Percentiles rank a stretch among this genome's conserved stretches.
These are phyloP conservation scores for Cryptosporidium canis DNA, from an alignment of 169 alveolate genomes.

Conservation along the genomic window DNA sequence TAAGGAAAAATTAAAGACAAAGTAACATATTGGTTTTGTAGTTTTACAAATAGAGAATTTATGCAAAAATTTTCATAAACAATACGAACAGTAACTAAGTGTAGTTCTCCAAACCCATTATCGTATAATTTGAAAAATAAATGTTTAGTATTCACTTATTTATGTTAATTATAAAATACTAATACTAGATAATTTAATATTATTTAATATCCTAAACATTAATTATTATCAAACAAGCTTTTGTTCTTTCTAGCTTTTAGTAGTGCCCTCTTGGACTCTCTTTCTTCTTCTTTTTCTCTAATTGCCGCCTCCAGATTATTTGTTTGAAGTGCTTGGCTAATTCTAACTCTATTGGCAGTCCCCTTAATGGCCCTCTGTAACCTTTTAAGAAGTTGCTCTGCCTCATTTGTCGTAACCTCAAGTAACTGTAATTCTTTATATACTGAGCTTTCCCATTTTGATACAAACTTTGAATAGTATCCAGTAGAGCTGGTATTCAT, in stretches of 20 bases:
- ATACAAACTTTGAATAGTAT: constrained; percentile 48
- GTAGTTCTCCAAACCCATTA: too few relatives aligned
- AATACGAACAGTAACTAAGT: too few relatives aligned
- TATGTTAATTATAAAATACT: neutral
- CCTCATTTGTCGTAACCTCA: constrained; percentile 57
- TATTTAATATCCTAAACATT: neutral
- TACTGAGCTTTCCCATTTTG: constrained; percentile 45
- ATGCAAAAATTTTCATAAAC: too few relatives aligned
- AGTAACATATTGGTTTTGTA: neutral
- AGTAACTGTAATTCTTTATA: constrained; percentile 54
- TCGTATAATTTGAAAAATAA: too few relatives aligned
- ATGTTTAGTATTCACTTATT: neutral
- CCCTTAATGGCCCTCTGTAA: constrained; percentile 49
- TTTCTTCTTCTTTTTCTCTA: constrained; percentile 70
- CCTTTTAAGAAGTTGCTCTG: constrained; percentile 55
- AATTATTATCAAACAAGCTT: neutral
- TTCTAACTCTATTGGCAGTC: constrained; percentile 35
- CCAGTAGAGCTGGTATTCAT: constrained; percentile 32
- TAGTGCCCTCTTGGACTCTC: constrained; percentile 41
- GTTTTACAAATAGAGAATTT: neutral
- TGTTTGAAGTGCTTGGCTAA: constrained; percentile 48
- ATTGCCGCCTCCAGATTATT: constrained; percentile 60
- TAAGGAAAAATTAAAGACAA: constrained; percentile 11
- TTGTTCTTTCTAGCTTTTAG: constrained; percentile 47
- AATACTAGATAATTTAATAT: neutral